Evolutionary conservation across 306 rosid species (phyloP).

Genomic region (Sicyos edulis): DNA sequence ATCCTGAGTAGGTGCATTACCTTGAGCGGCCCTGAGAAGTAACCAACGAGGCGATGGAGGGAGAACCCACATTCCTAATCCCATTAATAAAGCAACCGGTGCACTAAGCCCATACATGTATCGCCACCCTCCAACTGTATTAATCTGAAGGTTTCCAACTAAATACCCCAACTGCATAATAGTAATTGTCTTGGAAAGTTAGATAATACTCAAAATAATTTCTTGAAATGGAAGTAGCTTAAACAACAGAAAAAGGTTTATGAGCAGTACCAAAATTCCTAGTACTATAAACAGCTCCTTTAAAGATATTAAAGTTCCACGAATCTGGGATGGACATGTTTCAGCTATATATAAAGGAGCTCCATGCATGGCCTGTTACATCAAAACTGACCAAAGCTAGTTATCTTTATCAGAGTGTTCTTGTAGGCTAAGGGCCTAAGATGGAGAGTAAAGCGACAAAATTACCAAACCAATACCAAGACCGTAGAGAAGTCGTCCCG

Average conservation of each 20-base stretch:
- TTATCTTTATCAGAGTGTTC: conserved; percentile 12
- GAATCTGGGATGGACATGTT: conserved; percentile 88
- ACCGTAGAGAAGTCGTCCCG: conserved; percentile 80
- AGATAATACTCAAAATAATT: conserved; percentile 18
- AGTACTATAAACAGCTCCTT: conserved; percentile 94
- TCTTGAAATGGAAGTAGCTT: conserved; percentile 18
- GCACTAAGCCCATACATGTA: conserved; percentile 85
- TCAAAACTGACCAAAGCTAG: conserved; percentile 21
- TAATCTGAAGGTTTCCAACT: conserved; percentile 81
- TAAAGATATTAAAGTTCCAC: conserved; percentile 85
- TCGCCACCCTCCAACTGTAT: conserved; percentile 83
- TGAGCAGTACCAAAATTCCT: conserved; percentile 75
- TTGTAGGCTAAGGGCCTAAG: not conserved
- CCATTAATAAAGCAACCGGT: conserved; percentile 82
- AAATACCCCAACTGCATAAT: conserved; percentile 73
- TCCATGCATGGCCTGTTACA: conserved; percentile 93
- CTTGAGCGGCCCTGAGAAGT: conserved; percentile 94
- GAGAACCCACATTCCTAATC: conserved; percentile 72
- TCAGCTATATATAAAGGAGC: conserved; percentile 98
- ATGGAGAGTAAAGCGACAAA: conserved; percentile 20
- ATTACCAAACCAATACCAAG: conserved; percentile 95
- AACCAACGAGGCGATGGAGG: conserved; percentile 95
- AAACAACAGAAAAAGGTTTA: conserved; percentile 13
- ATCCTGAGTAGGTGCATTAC: conserved; percentile 64
- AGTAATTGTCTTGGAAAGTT: conserved; percentile 21